phyloP scores from a whole-genome alignment of 495 filamentous ascomycete genomes.

The Aspergillus ostianus region DNA sequence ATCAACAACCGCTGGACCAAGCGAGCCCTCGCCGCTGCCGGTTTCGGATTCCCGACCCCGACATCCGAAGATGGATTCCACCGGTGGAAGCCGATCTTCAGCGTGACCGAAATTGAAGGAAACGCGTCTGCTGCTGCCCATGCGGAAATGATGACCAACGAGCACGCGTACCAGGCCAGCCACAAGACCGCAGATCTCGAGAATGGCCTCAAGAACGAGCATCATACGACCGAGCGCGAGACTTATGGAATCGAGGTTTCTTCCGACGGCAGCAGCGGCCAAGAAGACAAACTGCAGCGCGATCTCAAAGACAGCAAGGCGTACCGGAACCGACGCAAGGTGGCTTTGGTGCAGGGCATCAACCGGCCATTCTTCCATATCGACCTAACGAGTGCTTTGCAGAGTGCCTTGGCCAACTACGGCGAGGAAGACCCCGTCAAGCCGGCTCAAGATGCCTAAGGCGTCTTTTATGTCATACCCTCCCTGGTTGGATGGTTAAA shows the following conservation, averaged over 20 bases:
- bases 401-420: constrained; percentile 77
- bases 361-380: constrained; percentile 93
- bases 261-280: constrained; percentile 29
- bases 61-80: constrained; percentile 51
- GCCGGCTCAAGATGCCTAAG: constrained; percentile 7
- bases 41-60: constrained; percentile 86
- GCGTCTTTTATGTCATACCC: not conserved
- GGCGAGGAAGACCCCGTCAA: constrained; percentile 7
- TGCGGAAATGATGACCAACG: constrained; percentile 56
- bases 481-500: constrained; percentile 7
- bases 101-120: constrained; percentile 85
- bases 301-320: constrained; percentile 47
- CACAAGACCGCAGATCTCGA: constrained; percentile 41
- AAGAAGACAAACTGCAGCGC: constrained; percentile 44
- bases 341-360: constrained; percentile 76
- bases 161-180: constrained; percentile 36
- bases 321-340: constrained; percentile 41
- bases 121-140: constrained; percentile 63
- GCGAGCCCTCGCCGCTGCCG: constrained; percentile 84
- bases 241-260: constrained; percentile 32
- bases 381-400: constrained; percentile 86
- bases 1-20: constrained; percentile 99
- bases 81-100: constrained; percentile 96
- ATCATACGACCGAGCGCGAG: constrained; percentile 30
- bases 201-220: constrained; percentile 28